Evolutionary conservation across 192 early-diverging fungal genomes (phyloP), one percentile per base, ranked within the genome.

Genomic region (Podochytrium sp.): DNA sequence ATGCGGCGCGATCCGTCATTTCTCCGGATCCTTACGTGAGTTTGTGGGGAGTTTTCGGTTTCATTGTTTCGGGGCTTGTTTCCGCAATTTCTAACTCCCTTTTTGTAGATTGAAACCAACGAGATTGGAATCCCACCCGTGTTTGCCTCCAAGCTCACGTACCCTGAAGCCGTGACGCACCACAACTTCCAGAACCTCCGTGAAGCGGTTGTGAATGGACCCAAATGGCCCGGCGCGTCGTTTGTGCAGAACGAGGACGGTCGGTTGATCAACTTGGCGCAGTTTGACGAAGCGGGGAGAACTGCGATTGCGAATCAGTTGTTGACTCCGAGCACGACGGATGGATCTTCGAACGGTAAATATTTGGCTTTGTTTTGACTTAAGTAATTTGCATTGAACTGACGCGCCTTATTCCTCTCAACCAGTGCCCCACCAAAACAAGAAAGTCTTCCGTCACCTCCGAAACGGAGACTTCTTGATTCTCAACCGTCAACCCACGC

Each of bases 51-150:
- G n/a, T n/a, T n/a, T n/a, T n/a, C n/a, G n/a, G n/a, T n/a, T n/a
- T n/a, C n/a, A n/a, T n/a, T n/a, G n/a, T n/a, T n/a, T n/a, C n/a
- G n/a, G n/a, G n/a, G n/a, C n/a, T n/a, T n/a, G n/a, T n/a, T n/a
- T n/a, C n/a, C n/a, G n/a, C n/a, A n/a, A n/a, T n/a, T n/a, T n/a
- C n/a, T n/a, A n/a, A n/a, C n/a, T n/a, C n/a, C n/a, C n/a, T n/a
- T n/a, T n/a, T n/a, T n/a, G n/a, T n/a, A n/a, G n/a, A 92, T 99
- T 58, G 97, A 99, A 72, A 98, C 96, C 2, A 92, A 90, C 76
- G 97, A 99, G 83, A 96, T 99, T 59, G 97, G 97, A 62, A 92
- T 99, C 49, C 98, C 98, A 33, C 94, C 94, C 1, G 93, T 93
- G 61, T 98, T 99, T 83, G 98, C 98, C 29, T 87, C 83, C 38